Evolutionary conservation across 2,329 filamentous ascomycete genomes (phyloP).

Genomic region (Fusarium sp.): DNA sequence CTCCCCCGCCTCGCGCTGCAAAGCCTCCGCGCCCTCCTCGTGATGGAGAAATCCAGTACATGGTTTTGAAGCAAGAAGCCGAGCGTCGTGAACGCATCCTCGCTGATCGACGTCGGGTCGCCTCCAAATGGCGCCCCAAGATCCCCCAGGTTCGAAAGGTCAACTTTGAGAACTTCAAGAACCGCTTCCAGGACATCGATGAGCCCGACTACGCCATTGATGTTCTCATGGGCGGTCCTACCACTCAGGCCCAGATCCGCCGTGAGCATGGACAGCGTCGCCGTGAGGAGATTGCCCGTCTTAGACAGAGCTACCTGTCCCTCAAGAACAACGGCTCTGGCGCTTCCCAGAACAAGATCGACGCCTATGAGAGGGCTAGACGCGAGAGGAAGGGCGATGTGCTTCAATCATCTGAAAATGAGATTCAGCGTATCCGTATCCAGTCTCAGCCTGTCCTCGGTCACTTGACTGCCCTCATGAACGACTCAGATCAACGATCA

Average conservation of each 20-base stretch:
- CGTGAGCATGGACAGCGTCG: slow-evolving; percentile 50
- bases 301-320: slow-evolving; percentile 46
- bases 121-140: slow-evolving; percentile 54
- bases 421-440: slow-evolving; percentile 52
- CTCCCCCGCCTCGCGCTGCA: neutral
- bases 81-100: slow-evolving; percentile 52
- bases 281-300: slow-evolving; percentile 49
- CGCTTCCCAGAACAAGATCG: slow-evolving; percentile 8
- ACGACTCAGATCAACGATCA: slow-evolving; percentile 49
- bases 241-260: slow-evolving; percentile 52
- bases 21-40: slow-evolving; percentile 25
- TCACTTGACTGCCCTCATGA: slow-evolving; percentile 50
- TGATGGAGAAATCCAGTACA: slow-evolving; percentile 44
- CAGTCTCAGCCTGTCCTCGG: slow-evolving; percentile 54
- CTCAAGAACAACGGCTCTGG: neutral
- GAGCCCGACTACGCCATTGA: slow-evolving; percentile 54
- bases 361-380: slow-evolving; percentile 31
- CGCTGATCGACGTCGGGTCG: slow-evolving; percentile 48
- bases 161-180: slow-evolving; percentile 58
- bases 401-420: slow-evolving; percentile 29
- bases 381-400: slow-evolving; percentile 41
- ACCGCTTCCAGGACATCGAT: slow-evolving; percentile 49
- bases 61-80: slow-evolving; percentile 48
- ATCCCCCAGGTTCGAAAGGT: slow-evolving; percentile 53
- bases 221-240: slow-evolving; percentile 49